Percentiles rank a stretch among this genome's conserved stretches.
Evolutionary conservation across 805 yeast genomes (phyloP).

Genomic region (Candida maris): DNA sequence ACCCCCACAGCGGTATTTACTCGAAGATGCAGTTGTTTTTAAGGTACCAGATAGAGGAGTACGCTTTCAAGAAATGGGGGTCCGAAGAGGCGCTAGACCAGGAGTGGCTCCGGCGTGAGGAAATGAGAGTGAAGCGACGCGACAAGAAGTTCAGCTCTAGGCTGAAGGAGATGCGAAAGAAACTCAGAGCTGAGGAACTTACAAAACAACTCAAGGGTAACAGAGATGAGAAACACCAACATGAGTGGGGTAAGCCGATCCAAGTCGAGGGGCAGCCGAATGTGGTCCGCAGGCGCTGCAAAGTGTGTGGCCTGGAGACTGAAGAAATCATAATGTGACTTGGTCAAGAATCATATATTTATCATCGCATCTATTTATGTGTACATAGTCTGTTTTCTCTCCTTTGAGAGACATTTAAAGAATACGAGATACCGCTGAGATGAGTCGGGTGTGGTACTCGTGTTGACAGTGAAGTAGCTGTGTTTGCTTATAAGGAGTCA

Average conservation of each 20-base stretch:
- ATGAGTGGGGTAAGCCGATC: slow-evolving; percentile 65
- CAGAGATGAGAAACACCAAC: slow-evolving; percentile 57
- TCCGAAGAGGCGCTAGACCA: slow-evolving; percentile 80
- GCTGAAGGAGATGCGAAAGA: slow-evolving; percentile 81
- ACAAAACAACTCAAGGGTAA: slow-evolving; percentile 67
- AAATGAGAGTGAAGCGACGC: slow-evolving; percentile 61
- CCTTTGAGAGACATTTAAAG: neutral
- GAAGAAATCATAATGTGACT: slow-evolving; percentile 60
- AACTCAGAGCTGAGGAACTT: slow-evolving; percentile 87
- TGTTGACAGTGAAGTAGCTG: neutral
- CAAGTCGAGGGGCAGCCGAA: slow-evolving; percentile 30
- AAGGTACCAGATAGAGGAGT: slow-evolving; percentile 89
- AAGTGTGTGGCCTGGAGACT: slow-evolving; percentile 77
- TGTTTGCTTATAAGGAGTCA: neutral
- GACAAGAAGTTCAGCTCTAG: slow-evolving; percentile 78
- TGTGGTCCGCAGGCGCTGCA: slow-evolving; percentile 58
- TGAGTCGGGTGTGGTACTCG: neutral
- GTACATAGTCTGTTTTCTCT: neutral
- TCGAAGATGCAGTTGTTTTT: slow-evolving; percentile 90
- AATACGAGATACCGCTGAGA: too few species aligned
- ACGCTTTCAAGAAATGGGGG: slow-evolving; percentile 93
- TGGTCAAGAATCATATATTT: neutral
- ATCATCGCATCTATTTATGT: too few species aligned
- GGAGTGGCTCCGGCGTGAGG: slow-evolving; percentile 89
- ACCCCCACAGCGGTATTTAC: slow-evolving; percentile 87